Conservation (phyloP, 805 yeast genomes). For the Blastobotrys muscicola region DNA sequence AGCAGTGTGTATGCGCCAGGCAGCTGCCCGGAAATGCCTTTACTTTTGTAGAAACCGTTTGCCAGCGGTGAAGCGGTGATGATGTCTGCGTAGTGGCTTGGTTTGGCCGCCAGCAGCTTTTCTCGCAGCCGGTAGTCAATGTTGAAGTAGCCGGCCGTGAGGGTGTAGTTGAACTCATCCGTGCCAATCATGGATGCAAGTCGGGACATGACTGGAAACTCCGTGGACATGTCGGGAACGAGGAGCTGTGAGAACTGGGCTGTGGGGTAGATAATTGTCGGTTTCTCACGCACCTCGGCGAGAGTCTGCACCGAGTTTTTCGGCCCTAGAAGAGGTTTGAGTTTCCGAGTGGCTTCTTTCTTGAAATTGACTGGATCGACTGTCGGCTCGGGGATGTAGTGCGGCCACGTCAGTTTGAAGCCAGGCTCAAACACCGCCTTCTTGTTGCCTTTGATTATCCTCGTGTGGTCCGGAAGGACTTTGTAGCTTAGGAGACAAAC, state of each 20-base stretch:
- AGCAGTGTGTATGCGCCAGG: slow-evolving; percentile 82
- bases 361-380: slow-evolving; percentile 19
- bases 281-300: slow-evolving; percentile 15
- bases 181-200: slow-evolving; percentile 49
- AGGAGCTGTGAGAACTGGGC: slow-evolving; percentile 85
- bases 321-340: slow-evolving; percentile 51
- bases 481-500: slow-evolving; percentile 64
- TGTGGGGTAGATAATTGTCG: slow-evolving; percentile 76
- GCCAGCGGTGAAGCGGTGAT: slow-evolving; percentile 92
- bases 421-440: slow-evolving; percentile 44
- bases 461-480: slow-evolving; percentile 33
- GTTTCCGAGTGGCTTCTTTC: slow-evolving; percentile 36
- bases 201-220: slow-evolving; percentile 58
- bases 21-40: slow-evolving; percentile 68
- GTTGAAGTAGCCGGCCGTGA: slow-evolving; percentile 96
- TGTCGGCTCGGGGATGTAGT: slow-evolving; percentile 54
- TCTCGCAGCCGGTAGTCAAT: slow-evolving; percentile 66
- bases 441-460: slow-evolving; percentile 15
- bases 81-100: slow-evolving; percentile 47
- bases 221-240: slow-evolving; percentile 64
- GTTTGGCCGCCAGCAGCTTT: slow-evolving; percentile 46
- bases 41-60: slow-evolving; percentile 81
- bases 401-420: slow-evolving; percentile 66
- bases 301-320: slow-evolving; percentile 2
- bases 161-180: slow-evolving; percentile 58